Conservation (phyloP, 1,284 basidiomycete species). For the Mycosarcoma maydis region DNA sequence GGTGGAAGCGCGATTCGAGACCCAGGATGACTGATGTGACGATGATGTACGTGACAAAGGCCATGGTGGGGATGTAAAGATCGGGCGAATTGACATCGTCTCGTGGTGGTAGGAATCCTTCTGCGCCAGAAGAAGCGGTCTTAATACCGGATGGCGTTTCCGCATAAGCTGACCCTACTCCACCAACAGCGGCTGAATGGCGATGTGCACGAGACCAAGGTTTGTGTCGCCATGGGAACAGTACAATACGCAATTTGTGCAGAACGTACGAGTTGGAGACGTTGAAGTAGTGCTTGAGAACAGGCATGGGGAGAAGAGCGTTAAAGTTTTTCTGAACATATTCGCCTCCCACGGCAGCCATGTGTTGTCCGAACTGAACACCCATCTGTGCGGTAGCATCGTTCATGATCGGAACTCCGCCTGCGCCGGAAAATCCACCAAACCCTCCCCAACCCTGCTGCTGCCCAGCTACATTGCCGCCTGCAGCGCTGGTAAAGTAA, state of each 20-base stretch:
- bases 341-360: conserved; percentile 90
- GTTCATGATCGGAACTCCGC: conserved; percentile 72
- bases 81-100: conserved; percentile 97
- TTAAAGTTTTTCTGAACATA: conserved; percentile 86
- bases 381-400: conserved; percentile 95
- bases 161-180: conserved; percentile 23
- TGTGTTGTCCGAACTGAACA: conserved; percentile 91
- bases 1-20: conserved; percentile 83
- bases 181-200: conserved; percentile 33
- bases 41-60: conserved; percentile 93
- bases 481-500: conserved; percentile 23
- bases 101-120: conserved; percentile 80
- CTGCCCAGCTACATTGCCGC: conserved; percentile 5
- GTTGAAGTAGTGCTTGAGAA: conserved; percentile 91
- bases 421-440: conserved; percentile 19
- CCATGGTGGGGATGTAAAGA: conserved; percentile 96
- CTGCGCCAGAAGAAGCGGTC: conserved; percentile 21
- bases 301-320: conserved; percentile 57
- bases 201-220: conserved; percentile 64
- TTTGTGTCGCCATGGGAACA: conserved; percentile 91
- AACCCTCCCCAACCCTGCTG: conserved; percentile 27
- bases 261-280: conserved; percentile 97
- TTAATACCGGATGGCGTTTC: conserved; percentile 24
- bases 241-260: conserved; percentile 84
- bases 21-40: conserved; percentile 83